Percentiles rank a stretch among this genome's conserved stretches.
Conservation (phyloP, 192 early-diverging fungal genomes). For the Backusella australiensis region DNA sequence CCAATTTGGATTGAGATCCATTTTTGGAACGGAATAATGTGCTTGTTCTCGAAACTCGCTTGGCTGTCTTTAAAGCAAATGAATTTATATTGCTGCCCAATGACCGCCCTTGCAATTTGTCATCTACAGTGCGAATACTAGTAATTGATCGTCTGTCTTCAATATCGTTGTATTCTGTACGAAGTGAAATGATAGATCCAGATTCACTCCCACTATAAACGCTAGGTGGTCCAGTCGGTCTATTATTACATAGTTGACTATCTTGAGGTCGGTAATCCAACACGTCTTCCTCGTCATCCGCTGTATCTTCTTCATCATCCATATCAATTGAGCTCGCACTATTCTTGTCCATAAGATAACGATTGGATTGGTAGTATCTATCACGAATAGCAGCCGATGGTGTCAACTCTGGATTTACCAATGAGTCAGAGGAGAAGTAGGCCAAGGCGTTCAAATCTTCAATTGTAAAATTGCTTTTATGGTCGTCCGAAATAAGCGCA, state of each 20-base stretch:
- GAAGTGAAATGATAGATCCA: conserved; percentile 24
- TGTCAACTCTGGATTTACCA: not conserved
- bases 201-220: conserved; percentile 18
- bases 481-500: not conserved
- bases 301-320: not conserved
- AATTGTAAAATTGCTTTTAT: not conserved
- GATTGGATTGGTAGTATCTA: conserved; percentile 12
- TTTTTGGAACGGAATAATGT: conserved; percentile 11
- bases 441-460: not conserved
- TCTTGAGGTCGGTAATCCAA: conserved; percentile 24
- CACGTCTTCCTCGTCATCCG: conserved; percentile 13
- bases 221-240: conserved; percentile 7
- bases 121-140: conserved; percentile 17
- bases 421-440: not conserved
- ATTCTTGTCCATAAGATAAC: conserved; percentile 3
- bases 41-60: conserved; percentile 15
- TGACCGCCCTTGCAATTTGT: conserved; percentile 3
- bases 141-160: conserved; percentile 28
- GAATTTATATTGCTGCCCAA: conserved; percentile 6
- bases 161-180: conserved; percentile 25
- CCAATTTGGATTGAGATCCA: not conserved
- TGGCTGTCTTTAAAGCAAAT: conserved; percentile 10
- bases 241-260: not conserved
- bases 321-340: not conserved
- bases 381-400: conserved; percentile 18